phyloP scores from a whole-genome alignment of 345 rosid species.

The Carallia brachiata region DNA sequence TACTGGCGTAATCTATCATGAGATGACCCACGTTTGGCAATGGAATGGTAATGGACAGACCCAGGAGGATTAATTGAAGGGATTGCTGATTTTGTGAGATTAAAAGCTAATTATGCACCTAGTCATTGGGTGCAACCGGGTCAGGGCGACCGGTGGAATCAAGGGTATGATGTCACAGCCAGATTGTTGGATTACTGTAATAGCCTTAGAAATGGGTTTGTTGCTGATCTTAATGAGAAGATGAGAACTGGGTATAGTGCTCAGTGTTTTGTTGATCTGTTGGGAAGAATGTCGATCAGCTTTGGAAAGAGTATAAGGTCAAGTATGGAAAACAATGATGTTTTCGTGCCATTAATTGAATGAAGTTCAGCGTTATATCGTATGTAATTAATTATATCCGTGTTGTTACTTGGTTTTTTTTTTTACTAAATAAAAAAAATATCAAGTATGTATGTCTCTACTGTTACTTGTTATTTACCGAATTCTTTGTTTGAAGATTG shows the following conservation, averaged over 20 bases:
- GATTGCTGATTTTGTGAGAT: constrained; percentile 65
- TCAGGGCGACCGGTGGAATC: constrained; percentile 60
- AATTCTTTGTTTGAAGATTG: too few species aligned
- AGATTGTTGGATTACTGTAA: constrained; percentile 65
- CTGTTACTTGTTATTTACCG: too few species aligned
- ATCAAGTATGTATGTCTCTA: too few species aligned
- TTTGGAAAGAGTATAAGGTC: constrained; percentile 70
- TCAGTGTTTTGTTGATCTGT: constrained; percentile 46
- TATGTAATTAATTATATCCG: too few species aligned
- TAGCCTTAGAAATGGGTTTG: constrained; percentile 51
- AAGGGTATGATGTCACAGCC: constrained; percentile 68
- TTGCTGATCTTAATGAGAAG: constrained; percentile 60
- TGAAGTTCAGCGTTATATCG: too few species aligned
- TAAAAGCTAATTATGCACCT: constrained; percentile 47
- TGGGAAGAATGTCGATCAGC: constrained; percentile 60
- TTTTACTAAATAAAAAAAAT: too few species aligned
- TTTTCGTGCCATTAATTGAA: not conserved
- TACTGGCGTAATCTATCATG: constrained; percentile 62
- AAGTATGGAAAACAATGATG: constrained; percentile 34
- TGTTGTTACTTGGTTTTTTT: too few species aligned
- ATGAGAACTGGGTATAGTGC: constrained; percentile 53
- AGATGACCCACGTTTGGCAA: constrained; percentile 67
- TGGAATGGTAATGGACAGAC: constrained; percentile 57
- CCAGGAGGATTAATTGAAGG: constrained; percentile 56
- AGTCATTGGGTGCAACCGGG: constrained; percentile 64